These are phyloP conservation scores for Colletotrichum gloeosporioides DNA, from an alignment of 2,329 filamentous ascomycete genomes.

Conservation along the genomic window DNA sequence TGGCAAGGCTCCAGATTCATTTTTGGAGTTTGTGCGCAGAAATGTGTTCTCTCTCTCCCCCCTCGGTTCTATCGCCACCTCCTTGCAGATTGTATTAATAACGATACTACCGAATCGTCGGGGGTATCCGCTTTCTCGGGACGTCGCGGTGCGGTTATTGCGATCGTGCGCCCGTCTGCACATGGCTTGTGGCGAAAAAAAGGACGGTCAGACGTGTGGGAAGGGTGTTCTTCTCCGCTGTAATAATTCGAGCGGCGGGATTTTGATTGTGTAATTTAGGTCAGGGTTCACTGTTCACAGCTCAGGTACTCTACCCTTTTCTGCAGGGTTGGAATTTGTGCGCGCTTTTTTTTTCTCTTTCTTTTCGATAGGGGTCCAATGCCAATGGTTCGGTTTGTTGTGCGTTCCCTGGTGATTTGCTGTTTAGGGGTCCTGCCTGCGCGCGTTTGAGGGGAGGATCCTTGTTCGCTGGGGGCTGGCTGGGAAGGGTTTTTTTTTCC, in stretches of 20 bases:
- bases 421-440: background rate
- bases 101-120: conserved; percentile 4
- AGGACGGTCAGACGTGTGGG: background rate
- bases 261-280: background rate
- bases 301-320: background rate
- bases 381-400: background rate
- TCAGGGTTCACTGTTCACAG: background rate
- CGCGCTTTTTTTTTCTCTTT: background rate
- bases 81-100: conserved; percentile 4
- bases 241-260: background rate
- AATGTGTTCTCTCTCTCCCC: background rate
- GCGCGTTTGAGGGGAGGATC: background rate
- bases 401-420: background rate
- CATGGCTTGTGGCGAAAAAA: background rate
- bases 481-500: background rate
- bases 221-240: background rate
- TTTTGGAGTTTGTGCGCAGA: background rate
- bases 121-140: conserved; percentile 12
- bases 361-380: background rate
- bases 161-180: conserved; percentile 13
- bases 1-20: background rate
- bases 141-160: background rate
- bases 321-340: background rate
- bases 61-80: background rate
- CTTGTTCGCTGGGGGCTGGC: background rate